Conservation (phyloP, 208 protist genomes). For the Herpetomonas tarakana region DNA sequence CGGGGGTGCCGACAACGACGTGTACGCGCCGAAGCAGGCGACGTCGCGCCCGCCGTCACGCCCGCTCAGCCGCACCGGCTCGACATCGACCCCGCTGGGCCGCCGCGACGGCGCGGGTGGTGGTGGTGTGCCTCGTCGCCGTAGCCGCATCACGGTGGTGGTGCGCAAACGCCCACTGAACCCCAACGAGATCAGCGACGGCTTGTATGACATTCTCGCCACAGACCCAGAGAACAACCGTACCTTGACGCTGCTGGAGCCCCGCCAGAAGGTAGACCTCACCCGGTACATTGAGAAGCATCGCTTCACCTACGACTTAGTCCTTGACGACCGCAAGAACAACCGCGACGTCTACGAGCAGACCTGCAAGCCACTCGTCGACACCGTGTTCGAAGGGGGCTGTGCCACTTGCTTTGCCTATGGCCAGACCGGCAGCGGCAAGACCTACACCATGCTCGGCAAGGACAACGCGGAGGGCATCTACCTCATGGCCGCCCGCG, state of each 20-base stretch:
- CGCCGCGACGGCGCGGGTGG: conserved; percentile 19
- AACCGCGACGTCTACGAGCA: conserved; percentile 92
- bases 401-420: conserved; percentile 93
- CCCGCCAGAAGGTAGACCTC: conserved; percentile 94
- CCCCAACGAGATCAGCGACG: conserved; percentile 62
- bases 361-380: conserved; percentile 89
- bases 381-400: conserved; percentile 88
- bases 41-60: conserved; percentile 49
- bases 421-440: conserved; percentile 92
- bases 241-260: conserved; percentile 80
- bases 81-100: conserved; percentile 45
- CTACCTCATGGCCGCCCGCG: conserved; percentile 68
- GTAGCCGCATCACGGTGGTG: conserved; percentile 83
- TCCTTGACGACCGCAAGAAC: conserved; percentile 90
- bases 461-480: conserved; percentile 84
- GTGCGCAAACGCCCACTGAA: conserved; percentile 91
- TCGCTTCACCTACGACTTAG: conserved; percentile 95
- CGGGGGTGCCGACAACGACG: conserved; percentile 25
- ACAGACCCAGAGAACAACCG: conserved; percentile 81
- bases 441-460: conserved; percentile 93
- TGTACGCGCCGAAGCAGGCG: conserved; percentile 7
- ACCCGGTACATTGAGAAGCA: conserved; percentile 97
- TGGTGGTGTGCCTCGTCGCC: conserved; percentile 26
- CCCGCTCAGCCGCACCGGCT: conserved; percentile 54
- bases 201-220: conserved; percentile 87